Evolutionary conservation across 768 basidiomycete genomes (phyloP).

Genomic region (Lentinula sp.): DNA sequence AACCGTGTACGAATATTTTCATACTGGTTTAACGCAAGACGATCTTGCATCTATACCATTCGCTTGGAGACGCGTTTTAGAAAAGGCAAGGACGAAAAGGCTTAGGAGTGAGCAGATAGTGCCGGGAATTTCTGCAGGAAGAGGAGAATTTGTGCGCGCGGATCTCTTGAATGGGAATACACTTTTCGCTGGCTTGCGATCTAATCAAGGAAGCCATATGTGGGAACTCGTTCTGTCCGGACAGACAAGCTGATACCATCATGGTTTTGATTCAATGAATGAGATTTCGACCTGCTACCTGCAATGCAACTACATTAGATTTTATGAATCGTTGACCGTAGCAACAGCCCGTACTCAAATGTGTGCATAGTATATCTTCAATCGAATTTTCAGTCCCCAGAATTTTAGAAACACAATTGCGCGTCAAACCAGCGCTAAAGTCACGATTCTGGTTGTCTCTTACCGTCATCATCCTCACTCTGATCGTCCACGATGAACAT

Average conservation of each 20-base stretch:
- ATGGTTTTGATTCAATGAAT: too few species aligned
- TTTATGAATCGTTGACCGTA: too few species aligned
- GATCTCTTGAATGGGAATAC: constrained; percentile 1
- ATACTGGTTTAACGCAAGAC: background rate
- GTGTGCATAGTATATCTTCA: too few species aligned
- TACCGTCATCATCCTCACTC: constrained; percentile 9
- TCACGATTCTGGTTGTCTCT: background rate
- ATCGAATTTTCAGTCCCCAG: too few species aligned
- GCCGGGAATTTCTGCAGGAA: background rate
- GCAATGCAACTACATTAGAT: too few species aligned
- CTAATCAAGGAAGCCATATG: background rate
- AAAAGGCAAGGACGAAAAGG: background rate
- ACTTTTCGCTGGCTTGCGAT: background rate
- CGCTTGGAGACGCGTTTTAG: background rate
- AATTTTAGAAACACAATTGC: background rate
- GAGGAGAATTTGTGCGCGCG: background rate
- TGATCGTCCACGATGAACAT: constrained; percentile 37
- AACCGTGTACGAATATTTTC: background rate
- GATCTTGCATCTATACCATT: background rate
- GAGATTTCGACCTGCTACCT: too few species aligned
- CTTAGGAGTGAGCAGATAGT: too few species aligned
- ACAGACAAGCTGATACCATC: background rate
- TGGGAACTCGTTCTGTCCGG: background rate
- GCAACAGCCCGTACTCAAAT: too few species aligned
- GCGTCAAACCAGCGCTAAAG: background rate